These are phyloP conservation scores for Biscogniauxia sp. DNA, from an alignment of 2,329 filamentous ascomycete species.

Conservation along the genomic window DNA sequence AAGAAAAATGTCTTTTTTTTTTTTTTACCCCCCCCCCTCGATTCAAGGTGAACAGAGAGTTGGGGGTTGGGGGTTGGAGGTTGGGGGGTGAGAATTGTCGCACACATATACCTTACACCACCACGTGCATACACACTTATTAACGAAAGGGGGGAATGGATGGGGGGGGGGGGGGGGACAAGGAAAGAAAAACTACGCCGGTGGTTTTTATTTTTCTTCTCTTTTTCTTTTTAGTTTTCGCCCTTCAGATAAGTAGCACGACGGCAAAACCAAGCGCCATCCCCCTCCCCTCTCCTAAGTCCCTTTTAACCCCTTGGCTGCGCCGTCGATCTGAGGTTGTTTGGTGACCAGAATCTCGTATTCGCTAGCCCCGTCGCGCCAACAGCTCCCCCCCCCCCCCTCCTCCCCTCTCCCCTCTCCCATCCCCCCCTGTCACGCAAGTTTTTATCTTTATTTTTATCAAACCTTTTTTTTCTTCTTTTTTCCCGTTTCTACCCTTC, in stretches of 20 bases:
- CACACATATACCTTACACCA: no score
- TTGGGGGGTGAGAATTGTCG: no score
- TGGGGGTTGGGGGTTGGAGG: no score
- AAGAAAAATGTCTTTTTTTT: neutral
- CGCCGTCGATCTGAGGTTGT: conserved; percentile 14
- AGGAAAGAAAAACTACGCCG: neutral
- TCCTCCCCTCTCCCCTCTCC: conserved; percentile 14
- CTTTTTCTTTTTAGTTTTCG: neutral
- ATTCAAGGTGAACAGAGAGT: no score
- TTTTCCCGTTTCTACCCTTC: conserved; percentile 8
- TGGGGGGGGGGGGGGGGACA: neutral
- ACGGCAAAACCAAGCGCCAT: conserved; percentile 7
- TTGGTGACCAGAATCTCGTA: conserved; percentile 27
- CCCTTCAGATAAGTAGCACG: neutral
- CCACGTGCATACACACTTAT: no score
- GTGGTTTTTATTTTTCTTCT: no score
- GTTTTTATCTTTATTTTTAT: no score
- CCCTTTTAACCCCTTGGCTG: neutral
- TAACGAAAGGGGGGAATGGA: no score
- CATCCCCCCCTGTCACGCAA: conserved; percentile 11
- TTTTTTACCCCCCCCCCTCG: no score
- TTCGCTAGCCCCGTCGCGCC: conserved; percentile 26
- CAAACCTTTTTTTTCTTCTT: neutral
- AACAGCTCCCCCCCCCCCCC: conserved; percentile 14
- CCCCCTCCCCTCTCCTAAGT: neutral